Conservation (phyloP, 441 rosid species). For the Adansonia gregorii region DNA sequence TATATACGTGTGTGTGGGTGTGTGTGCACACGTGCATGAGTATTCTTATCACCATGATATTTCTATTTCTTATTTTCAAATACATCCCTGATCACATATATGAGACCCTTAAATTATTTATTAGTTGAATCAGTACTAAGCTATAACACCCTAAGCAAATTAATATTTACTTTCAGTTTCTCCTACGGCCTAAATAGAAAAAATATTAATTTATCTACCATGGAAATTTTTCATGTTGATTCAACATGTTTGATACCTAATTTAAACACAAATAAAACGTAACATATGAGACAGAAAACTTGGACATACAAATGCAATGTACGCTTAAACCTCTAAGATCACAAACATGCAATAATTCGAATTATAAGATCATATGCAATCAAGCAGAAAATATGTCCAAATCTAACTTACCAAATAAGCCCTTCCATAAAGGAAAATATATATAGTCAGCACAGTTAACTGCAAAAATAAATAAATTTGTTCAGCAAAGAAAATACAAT, state of each 20-base stretch:
- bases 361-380: not conserved
- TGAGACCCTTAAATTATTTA: not conserved
- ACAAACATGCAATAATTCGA: slow-evolving; percentile 11
- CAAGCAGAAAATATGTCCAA: slow-evolving; percentile 17
- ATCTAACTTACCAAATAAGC: slow-evolving; percentile 81
- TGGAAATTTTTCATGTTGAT: not conserved
- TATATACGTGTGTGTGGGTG: not conserved
- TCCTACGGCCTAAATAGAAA: not conserved
- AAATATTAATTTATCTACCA: not conserved
- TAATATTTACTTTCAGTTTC: slow-evolving; percentile 5
- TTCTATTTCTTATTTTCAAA: not conserved
- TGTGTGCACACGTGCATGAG: no score
- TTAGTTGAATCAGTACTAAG: not conserved
- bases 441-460: slow-evolving; percentile 94
- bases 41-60: not conserved
- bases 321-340: not conserved
- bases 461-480: slow-evolving; percentile 49
- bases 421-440: slow-evolving; percentile 89
- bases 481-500: not conserved
- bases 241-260: slow-evolving; percentile 7
- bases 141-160: slow-evolving; percentile 2
- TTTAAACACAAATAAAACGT: not conserved
- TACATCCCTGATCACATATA: not conserved
- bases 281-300: not conserved
- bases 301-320: not conserved